These are phyloP conservation scores for Ormosia semicastrata DNA, from an alignment of 306 rosid genomes.

Conservation along the genomic window DNA sequence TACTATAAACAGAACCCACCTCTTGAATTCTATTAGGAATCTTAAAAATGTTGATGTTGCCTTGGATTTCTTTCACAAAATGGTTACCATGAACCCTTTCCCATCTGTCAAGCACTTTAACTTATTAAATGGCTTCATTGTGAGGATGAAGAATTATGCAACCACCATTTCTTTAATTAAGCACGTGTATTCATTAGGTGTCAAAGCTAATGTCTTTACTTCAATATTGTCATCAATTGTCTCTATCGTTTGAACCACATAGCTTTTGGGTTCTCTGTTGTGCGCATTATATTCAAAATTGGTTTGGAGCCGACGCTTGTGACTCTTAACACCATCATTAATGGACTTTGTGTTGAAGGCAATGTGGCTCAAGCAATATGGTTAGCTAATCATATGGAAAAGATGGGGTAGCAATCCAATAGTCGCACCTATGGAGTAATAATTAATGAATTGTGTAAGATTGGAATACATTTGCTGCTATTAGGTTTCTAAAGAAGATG, in stretches of 20 bases:
- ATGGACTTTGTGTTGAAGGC: neutral
- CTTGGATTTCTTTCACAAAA: constrained; percentile 25
- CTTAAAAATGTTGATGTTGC: constrained; percentile 17
- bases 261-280: constrained; percentile 8
- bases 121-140: constrained; percentile 23
- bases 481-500: neutral
- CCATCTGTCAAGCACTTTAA: constrained; percentile 29
- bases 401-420: neutral
- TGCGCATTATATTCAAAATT: constrained; percentile 26
- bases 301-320: constrained; percentile 11
- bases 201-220: constrained; percentile 5
- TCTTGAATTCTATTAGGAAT: too few relatives aligned
- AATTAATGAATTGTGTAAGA: neutral
- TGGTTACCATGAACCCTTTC: constrained; percentile 27
- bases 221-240: constrained; percentile 33
- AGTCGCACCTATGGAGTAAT: neutral
- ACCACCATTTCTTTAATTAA: constrained; percentile 8
- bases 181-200: neutral
- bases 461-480: neutral
- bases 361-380: neutral
- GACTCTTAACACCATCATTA: neutral
- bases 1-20: too few relatives aligned
- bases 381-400: neutral
- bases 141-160: constrained; percentile 21
- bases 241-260: constrained; percentile 19